phyloP scores from a whole-genome alignment of 2,329 filamentous ascomycete species.

The Sclerotinia sclerotiorum region DNA sequence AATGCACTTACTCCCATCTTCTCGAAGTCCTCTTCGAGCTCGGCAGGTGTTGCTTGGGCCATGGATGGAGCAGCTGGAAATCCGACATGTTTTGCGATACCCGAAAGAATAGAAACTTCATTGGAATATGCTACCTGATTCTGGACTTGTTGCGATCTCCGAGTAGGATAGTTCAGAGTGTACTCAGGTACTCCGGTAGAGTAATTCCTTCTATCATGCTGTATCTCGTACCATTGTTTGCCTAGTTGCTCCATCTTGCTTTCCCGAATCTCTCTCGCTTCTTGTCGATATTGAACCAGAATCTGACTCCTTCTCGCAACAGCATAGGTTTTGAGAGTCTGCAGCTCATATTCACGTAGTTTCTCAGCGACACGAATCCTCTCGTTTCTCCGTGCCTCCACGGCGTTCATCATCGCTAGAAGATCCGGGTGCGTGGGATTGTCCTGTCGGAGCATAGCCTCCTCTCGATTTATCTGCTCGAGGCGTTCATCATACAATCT shows the following conservation, averaged over 20 bases:
- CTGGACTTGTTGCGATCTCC: conserved; percentile 72
- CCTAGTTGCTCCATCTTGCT: conserved; percentile 76
- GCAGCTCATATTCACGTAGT: conserved; percentile 70
- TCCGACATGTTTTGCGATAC: conserved; percentile 90
- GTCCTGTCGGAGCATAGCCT: conserved; percentile 58
- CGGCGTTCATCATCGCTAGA: conserved; percentile 82
- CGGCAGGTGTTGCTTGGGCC: conserved; percentile 65
- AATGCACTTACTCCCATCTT: conserved; percentile 75
- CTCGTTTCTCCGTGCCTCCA: conserved; percentile 78
- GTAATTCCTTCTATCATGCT: conserved; percentile 78
- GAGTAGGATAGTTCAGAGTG: conserved; percentile 75
- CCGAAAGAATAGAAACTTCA: conserved; percentile 87
- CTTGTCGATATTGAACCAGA: conserved; percentile 88
- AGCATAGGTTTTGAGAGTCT: conserved; percentile 70
- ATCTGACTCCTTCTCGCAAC: conserved; percentile 82
- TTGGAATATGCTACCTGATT: conserved; percentile 92
- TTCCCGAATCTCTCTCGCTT: conserved; percentile 79
- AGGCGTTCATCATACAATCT: conserved; percentile 89
- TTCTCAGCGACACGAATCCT: conserved; percentile 74
- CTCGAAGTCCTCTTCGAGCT: conserved; percentile 83
- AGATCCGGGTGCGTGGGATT: conserved; percentile 85
- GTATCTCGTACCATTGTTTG: conserved; percentile 88
- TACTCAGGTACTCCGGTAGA: conserved; percentile 80
- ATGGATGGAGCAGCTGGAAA: conserved; percentile 94
- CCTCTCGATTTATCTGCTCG: conserved; percentile 72